Base-by-base conservation (phyloP, 2,329 filamentous ascomycete genomes). In the Mollisiaceae sp. region DNA sequence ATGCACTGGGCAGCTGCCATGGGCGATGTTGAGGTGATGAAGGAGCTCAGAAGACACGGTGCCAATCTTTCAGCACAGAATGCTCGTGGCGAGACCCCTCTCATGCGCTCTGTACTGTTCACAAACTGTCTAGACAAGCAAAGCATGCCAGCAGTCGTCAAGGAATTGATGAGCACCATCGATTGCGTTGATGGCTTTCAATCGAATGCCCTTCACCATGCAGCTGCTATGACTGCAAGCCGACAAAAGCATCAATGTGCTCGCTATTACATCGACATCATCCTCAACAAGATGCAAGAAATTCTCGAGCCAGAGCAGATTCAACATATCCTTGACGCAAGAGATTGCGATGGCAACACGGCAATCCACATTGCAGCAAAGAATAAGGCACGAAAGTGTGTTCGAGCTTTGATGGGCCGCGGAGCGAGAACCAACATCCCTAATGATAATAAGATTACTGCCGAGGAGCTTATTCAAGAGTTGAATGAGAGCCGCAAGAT, bases 1-100 rank as follows among this genome's bases (percentile, higher is more conserved):
- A 85, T 99, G 70, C 95, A 99, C 76, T 99, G 95, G 95, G 95
- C 94, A 20, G 93, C 93, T 61, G 93, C 95, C 27, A 99, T 99
- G 94, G 95, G 95, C 65, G 95, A 98, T 71, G 83, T 97, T 36
- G 91, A 94, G 58, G 92, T 98, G 18, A 92, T 97, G 67, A 93
- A 90, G 77, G 91, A 97, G 77, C 83, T 99, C 20, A 90, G 95
- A 72, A 85, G 88, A 47, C 93, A 94, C 67, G 90, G 91, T 50
- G 93, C 94, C 12, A 88, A 88, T 67, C 83, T 93, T 18, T 86
- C 88, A 36, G 88, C 89, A 2, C 85, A 90, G 62, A 94, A 93
- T 64, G 80, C 86, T 54, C 83, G 88, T 22, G 90, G 91, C 64
- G 94, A 98, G 79, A 98, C 95, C 0, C 94, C 95, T 0, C 86